These are phyloP conservation scores for Cenchrus fungigraminus DNA, from an alignment of 176 grass and related monocot genomes.

Conservation along the genomic window DNA sequence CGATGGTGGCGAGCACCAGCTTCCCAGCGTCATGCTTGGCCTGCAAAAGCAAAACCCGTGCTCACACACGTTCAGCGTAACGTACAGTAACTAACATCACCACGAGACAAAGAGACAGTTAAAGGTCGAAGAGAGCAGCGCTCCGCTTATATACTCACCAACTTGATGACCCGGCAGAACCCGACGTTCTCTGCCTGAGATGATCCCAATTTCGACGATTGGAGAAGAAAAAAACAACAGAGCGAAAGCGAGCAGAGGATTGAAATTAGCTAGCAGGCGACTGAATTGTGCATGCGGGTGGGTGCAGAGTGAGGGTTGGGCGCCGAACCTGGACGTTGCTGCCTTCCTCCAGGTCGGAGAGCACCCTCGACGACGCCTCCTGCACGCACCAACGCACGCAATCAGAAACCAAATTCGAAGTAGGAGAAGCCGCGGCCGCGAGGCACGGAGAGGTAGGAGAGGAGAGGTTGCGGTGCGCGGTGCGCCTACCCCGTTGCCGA, in stretches of 20 bases:
- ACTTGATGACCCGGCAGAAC: constrained; percentile 79
- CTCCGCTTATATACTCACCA: constrained; percentile 59
- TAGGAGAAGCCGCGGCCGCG: too few relatives aligned
- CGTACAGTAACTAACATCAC: neutral
- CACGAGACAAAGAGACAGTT: neutral
- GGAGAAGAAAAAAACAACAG: neutral
- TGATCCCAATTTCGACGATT: neutral
- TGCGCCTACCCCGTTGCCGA: constrained; percentile 53
- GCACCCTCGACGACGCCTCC: constrained; percentile 55
- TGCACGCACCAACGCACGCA: constrained; percentile 29
- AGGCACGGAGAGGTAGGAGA: neutral
- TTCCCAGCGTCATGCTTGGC: constrained; percentile 78
- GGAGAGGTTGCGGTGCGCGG: neutral
- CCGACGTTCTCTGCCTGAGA: constrained; percentile 77
- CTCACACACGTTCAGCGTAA: neutral
- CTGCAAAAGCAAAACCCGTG: constrained; percentile 46
- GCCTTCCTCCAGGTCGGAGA: constrained; percentile 88
- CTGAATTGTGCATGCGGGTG: neutral
- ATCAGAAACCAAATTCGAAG: neutral
- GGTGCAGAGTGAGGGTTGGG: neutral
- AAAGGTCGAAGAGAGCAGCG: neutral
- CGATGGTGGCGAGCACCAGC: constrained; percentile 72
- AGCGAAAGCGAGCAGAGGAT: neutral
- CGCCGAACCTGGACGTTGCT: constrained; percentile 68
- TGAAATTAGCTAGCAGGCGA: neutral